Evolutionary conservation across 495 filamentous ascomycete genomes (phyloP).

Genomic region (Neurospora sp.): DNA sequence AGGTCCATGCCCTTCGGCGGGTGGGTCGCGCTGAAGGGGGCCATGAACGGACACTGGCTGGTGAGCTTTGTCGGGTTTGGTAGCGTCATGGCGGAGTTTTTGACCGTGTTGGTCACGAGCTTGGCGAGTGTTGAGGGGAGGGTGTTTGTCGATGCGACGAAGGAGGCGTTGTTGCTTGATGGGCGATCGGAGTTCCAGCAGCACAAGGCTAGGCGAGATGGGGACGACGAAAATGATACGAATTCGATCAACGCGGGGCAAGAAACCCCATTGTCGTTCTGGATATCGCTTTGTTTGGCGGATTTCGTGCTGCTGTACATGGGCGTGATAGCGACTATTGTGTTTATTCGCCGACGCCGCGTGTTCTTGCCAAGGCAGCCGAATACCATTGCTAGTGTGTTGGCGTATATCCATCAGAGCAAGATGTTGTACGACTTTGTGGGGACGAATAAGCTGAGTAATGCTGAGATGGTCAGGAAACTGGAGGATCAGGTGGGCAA

Average conservation of each 20-base stretch:
- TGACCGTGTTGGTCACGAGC: conserved; percentile 57
- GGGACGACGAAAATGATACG: conserved; percentile 14
- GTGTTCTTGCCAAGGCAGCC: conserved; percentile 63
- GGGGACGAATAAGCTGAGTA: conserved; percentile 50
- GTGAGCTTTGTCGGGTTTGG: conserved; percentile 53
- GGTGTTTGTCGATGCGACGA: conserved; percentile 32
- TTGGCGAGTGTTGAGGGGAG: conserved; percentile 48
- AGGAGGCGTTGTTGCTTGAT: not conserved
- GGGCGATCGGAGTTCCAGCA: conserved; percentile 4
- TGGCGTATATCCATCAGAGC: conserved; percentile 63
- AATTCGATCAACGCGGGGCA: conserved; percentile 43
- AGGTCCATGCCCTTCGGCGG: conserved; percentile 55
- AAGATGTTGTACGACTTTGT: conserved; percentile 67
- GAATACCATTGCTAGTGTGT: conserved; percentile 58
- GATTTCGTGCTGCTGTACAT: conserved; percentile 50
- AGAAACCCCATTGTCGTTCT: conserved; percentile 52
- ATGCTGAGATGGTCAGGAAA: conserved; percentile 42
- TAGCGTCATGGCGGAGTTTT: conserved; percentile 52
- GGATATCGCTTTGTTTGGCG: conserved; percentile 46
- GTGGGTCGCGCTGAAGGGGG: conserved; percentile 47
- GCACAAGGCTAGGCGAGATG: not conserved
- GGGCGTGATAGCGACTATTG: conserved; percentile 38
- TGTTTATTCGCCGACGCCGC: conserved; percentile 45
- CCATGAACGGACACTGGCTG: conserved; percentile 53
- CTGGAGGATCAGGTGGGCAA: conserved; percentile 42